phyloP scores from a whole-genome alignment of 2,329 filamentous ascomycete species.

The Cercospora sp. region DNA sequence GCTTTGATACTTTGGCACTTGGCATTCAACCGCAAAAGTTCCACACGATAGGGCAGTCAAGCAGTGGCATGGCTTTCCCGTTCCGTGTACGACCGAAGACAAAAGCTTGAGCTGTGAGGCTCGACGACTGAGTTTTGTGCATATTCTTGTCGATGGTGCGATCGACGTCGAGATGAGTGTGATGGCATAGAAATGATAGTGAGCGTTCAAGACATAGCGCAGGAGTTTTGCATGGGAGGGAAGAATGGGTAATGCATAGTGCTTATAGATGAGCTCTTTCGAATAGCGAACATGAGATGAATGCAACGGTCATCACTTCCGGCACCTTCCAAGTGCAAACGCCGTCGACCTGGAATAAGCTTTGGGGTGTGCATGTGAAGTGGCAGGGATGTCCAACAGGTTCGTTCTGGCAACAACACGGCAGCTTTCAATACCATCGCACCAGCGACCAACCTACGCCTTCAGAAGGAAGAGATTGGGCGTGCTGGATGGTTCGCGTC shows the following conservation, averaged over 20 bases:
- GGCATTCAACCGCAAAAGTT: slow-evolving; percentile 23
- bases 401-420: not conserved
- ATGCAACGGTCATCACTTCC: not conserved
- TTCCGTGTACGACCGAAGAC: slow-evolving; percentile 5
- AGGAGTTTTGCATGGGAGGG: not conserved
- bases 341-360: too few relatives aligned
- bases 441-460: not conserved
- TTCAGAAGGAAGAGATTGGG: not conserved
- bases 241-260: not conserved
- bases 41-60: slow-evolving; percentile 25
- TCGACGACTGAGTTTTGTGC: not conserved
- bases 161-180: not conserved
- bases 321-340: not conserved
- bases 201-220: not conserved
- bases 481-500: not conserved
- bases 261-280: not conserved
- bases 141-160: not conserved
- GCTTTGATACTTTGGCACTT: slow-evolving; percentile 30
- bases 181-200: slow-evolving; percentile 1
- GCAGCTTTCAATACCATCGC: not conserved
- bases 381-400: not conserved
- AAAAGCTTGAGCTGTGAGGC: not conserved
- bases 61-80: slow-evolving; percentile 20
- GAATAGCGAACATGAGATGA: not conserved
- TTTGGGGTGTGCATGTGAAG: too few relatives aligned